A percentile compares a stretch with the other conserved stretches of the same genome.
phyloP scores from a whole-genome alignment of 179 eudicot genomes.

The Heliamphora pulchella region DNA sequence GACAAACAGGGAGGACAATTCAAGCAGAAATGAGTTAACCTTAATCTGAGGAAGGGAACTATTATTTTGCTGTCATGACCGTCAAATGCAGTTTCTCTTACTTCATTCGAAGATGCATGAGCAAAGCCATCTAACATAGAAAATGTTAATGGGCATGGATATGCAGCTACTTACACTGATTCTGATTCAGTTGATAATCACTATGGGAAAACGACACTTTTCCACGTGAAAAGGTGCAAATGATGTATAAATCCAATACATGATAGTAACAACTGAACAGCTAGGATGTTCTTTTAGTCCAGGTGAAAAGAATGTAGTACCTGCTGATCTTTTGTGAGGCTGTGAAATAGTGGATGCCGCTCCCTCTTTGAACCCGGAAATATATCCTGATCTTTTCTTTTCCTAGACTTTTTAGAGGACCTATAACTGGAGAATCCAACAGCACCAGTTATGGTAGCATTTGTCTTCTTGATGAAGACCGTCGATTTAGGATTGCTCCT shows the following conservation, averaged over 20 bases:
- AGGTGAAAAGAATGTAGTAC: constrained; percentile 18
- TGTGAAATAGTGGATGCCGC: not conserved
- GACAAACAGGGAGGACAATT: not conserved
- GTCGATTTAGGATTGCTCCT: not conserved
- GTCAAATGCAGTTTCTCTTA: not conserved
- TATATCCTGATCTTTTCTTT: not conserved
- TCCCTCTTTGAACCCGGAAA: constrained; percentile 1
- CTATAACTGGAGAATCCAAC: constrained; percentile 9
- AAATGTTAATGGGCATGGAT: not conserved
- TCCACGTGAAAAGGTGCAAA: not conserved
- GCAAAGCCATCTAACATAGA: not conserved
- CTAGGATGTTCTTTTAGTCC: not conserved
- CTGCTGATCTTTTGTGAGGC: constrained; percentile 18
- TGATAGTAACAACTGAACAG: not conserved
- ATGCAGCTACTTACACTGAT: constrained; percentile 2
- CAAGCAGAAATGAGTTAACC: not conserved
- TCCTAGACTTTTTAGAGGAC: constrained; percentile 2
- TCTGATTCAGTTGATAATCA: not conserved
- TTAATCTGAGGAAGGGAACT: not conserved
- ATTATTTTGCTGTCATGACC: not conserved
- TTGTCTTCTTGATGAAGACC: constrained; percentile 3
- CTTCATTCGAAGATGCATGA: constrained; percentile 2
- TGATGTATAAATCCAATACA: not conserved
- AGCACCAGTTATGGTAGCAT: constrained; percentile 7
- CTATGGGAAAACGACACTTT: not conserved